Evolutionary conservation across 768 basidiomycete species (phyloP).

Genomic region (Leucocoprinus birnbaumii): DNA sequence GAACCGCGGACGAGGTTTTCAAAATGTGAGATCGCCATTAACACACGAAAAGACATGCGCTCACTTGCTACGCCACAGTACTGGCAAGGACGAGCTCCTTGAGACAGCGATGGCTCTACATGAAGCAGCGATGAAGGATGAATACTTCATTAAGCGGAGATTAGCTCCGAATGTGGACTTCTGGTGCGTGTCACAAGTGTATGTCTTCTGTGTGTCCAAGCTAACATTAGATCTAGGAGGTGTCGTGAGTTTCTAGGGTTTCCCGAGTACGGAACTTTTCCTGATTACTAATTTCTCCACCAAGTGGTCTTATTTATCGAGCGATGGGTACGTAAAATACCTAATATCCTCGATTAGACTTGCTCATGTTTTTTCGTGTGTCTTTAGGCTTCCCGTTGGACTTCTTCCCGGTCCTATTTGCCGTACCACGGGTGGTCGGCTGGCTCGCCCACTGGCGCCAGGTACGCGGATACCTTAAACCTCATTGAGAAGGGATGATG

Average conservation of each 20-base stretch:
- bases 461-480: slow-evolving; percentile 31
- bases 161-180: slow-evolving; percentile 92
- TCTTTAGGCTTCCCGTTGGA: slow-evolving; percentile 80
- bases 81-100: slow-evolving; percentile 80
- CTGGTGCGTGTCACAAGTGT: slow-evolving; percentile 48
- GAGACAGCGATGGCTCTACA: slow-evolving; percentile 89
- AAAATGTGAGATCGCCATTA: slow-evolving; percentile 52
- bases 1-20: slow-evolving; percentile 91
- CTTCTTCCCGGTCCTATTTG: slow-evolving; percentile 93
- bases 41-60: neutral
- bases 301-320: slow-evolving; percentile 84
- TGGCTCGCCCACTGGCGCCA: slow-evolving; percentile 95
- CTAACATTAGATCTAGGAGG: slow-evolving; percentile 44
- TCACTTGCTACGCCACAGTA: slow-evolving; percentile 38
- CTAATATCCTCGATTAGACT: neutral
- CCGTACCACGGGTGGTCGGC: slow-evolving; percentile 88
- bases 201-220: slow-evolving; percentile 9
- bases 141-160: slow-evolving; percentile 80
- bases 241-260: slow-evolving; percentile 12
- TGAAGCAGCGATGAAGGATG: slow-evolving; percentile 86
- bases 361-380: slow-evolving; percentile 5
- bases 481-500: slow-evolving; percentile 1
- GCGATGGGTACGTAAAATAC: slow-evolving; percentile 66
- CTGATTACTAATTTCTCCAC: neutral
- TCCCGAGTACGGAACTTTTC: neutral